These are phyloP conservation scores for Endogone sp. DNA, from an alignment of 192 early-diverging fungal genomes.

Conservation along the genomic window DNA sequence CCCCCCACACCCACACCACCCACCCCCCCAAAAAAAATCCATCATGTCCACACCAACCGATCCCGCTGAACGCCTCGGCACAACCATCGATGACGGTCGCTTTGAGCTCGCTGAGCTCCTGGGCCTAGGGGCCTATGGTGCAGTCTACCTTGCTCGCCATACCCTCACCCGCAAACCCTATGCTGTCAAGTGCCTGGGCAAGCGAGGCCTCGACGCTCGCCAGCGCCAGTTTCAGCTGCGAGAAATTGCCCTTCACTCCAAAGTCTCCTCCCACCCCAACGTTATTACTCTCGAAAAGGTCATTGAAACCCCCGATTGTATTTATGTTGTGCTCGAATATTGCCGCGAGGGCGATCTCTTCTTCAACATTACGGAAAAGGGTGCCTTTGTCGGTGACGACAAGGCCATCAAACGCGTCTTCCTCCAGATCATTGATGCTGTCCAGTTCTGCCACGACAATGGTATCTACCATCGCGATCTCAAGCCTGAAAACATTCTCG, in stretches of 20 bases:
- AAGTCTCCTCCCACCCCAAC: constrained; percentile 62
- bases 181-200: constrained; percentile 74
- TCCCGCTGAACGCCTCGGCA: neutral
- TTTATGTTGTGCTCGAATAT: constrained; percentile 71
- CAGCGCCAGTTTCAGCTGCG: constrained; percentile 60
- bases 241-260: constrained; percentile 60
- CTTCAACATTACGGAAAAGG: constrained; percentile 83
- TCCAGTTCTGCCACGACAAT: constrained; percentile 65
- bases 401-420: constrained; percentile 75
- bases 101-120: constrained; percentile 47
- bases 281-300: constrained; percentile 63
- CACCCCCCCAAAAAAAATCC: neutral
- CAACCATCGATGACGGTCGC: neutral
- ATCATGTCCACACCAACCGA: neutral
- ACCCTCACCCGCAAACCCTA: constrained; percentile 47
- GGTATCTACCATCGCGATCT: constrained; percentile 91
- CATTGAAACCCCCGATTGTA: constrained; percentile 61
- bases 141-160: constrained; percentile 67
- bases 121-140: constrained; percentile 73
- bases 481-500: constrained; percentile 78
- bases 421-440: constrained; percentile 80
- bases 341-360: constrained; percentile 94
- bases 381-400: constrained; percentile 71
- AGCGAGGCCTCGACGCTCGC: constrained; percentile 46
- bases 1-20: neutral